These are phyloP conservation scores for Sarocladiaceae sp. DNA, from an alignment of 2,329 filamentous ascomycete species.

Conservation along the genomic window DNA sequence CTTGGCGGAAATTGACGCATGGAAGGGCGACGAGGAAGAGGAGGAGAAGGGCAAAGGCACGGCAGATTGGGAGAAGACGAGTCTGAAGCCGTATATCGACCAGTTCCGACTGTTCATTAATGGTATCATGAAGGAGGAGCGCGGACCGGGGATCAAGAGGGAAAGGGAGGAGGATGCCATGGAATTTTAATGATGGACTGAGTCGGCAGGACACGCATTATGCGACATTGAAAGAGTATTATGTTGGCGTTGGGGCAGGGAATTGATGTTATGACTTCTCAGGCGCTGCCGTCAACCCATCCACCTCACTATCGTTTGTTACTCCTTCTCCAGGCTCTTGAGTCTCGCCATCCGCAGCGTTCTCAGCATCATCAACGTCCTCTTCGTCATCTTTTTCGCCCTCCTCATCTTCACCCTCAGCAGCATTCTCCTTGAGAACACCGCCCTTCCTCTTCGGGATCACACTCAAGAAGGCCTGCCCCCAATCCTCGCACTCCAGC, in stretches of 20 bases:
- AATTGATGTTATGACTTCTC: slow-evolving; percentile 8
- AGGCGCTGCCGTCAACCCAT: slow-evolving; percentile 8
- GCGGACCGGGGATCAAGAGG: slow-evolving; percentile 47
- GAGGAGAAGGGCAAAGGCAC: slow-evolving; percentile 35
- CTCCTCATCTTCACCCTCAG: slow-evolving; percentile 15
- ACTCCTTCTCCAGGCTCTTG: slow-evolving; percentile 6
- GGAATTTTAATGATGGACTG: slow-evolving; percentile 39
- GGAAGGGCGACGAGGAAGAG: slow-evolving; percentile 46
- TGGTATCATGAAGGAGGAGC: slow-evolving; percentile 69
- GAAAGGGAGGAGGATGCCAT: slow-evolving; percentile 47
- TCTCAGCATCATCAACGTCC: slow-evolving; percentile 22
- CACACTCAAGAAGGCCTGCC: slow-evolving; percentile 75
- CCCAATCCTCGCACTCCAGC: slow-evolving; percentile 89
- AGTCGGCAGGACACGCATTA: slow-evolving; percentile 7
- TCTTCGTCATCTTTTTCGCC: slow-evolving; percentile 17
- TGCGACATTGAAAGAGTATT: slow-evolving; percentile 7
- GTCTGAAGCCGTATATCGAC: slow-evolving; percentile 86
- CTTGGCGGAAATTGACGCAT: slow-evolving; percentile 79
- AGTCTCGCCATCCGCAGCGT: slow-evolving; percentile 22
- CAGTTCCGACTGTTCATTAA: slow-evolving; percentile 79
- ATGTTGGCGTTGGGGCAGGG: neutral
- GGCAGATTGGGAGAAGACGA: slow-evolving; percentile 95
- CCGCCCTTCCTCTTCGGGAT: slow-evolving; percentile 90
- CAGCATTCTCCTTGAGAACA: slow-evolving; percentile 45
- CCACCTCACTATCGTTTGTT: slow-evolving; percentile 10